Conservation (phyloP, 2,329 filamentous ascomycete genomes). For the Alternaria angustiovoidea region DNA sequence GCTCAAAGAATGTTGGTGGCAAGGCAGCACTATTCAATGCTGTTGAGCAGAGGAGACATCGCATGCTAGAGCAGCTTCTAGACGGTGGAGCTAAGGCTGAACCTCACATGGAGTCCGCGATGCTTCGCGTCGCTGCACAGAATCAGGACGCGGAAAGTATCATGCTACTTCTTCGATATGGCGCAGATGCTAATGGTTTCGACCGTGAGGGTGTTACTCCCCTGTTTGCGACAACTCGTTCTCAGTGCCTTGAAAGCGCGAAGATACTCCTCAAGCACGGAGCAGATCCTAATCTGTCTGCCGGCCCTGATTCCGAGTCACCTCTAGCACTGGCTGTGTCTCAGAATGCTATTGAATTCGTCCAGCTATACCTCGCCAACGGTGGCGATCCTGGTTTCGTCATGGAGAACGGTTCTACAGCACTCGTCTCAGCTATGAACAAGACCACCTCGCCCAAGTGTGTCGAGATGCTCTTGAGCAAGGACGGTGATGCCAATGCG, state of each 20-base stretch:
- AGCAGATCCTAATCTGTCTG: conserved; percentile 36
- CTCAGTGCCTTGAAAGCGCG: conserved; percentile 54
- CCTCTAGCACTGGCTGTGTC: conserved; percentile 62
- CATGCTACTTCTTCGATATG: conserved; percentile 38
- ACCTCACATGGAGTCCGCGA: conserved; percentile 38
- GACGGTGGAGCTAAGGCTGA: conserved; percentile 44
- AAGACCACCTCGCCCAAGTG: conserved; percentile 64
- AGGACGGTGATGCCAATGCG: conserved; percentile 65
- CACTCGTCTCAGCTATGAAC: conserved; percentile 68
- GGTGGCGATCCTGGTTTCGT: conserved; percentile 65
- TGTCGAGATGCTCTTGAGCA: conserved; percentile 66
- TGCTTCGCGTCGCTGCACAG: conserved; percentile 42
- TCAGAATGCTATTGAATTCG: conserved; percentile 64
- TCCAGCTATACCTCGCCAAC: conserved; percentile 68
- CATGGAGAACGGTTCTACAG: conserved; percentile 66
- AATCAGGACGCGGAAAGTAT: conserved; percentile 44
- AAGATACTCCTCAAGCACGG: conserved; percentile 47
- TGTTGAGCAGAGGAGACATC: conserved; percentile 70
- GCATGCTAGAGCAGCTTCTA: conserved; percentile 55
- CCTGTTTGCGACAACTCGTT: conserved; percentile 37
- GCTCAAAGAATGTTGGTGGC: conserved; percentile 42
- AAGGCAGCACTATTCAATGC: conserved; percentile 59
- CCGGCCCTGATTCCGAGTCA: conserved; percentile 61
- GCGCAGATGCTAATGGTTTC: conserved; percentile 41
- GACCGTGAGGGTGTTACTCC: conserved; percentile 43